Evolutionary conservation across 179 eudicot species (phyloP).

Genomic region (Beta lomatogona): DNA sequence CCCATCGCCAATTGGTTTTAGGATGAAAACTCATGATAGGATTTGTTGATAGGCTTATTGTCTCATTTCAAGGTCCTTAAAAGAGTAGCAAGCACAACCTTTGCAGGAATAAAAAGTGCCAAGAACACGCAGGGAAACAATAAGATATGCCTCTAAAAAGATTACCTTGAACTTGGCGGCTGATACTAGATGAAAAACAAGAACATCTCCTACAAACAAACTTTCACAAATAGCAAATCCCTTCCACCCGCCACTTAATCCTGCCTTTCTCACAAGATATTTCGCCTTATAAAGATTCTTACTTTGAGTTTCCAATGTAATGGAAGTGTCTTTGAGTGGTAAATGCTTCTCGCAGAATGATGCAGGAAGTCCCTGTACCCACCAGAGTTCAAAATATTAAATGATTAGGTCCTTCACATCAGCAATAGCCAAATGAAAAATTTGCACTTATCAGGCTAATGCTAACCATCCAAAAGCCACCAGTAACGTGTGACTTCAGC

Average conservation of each 20-base stretch:
- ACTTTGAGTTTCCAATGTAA: slow-evolving; percentile 51
- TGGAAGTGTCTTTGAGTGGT: slow-evolving; percentile 38
- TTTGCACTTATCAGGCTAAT: background rate
- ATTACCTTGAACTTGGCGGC: slow-evolving; percentile 54
- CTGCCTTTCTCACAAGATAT: slow-evolving; percentile 43
- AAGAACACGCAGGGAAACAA: background rate
- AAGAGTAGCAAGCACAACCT: background rate
- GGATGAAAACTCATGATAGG: too few relatives aligned
- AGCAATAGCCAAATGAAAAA: background rate
- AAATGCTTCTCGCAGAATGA: slow-evolving; percentile 46
- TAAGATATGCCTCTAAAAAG: background rate
- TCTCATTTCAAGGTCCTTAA: background rate
- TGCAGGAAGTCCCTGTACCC: slow-evolving; percentile 49
- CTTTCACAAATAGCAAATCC: slow-evolving; percentile 50
- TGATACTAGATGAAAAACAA: slow-evolving; percentile 54
- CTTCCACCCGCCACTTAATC: slow-evolving; percentile 67
- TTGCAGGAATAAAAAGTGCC: background rate
- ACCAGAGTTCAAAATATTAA: background rate
- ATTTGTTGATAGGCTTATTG: too few relatives aligned
- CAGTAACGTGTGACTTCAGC: slow-evolving; percentile 25
- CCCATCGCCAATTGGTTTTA: too few relatives aligned
- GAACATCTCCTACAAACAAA: slow-evolving; percentile 58
- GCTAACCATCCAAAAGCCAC: slow-evolving; percentile 30
- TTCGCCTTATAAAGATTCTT: slow-evolving; percentile 39
- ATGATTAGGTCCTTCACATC: background rate